phyloP scores from a whole-genome alignment of 2,329 filamentous ascomycete species.

The Chaetomium olivaceum region DNA sequence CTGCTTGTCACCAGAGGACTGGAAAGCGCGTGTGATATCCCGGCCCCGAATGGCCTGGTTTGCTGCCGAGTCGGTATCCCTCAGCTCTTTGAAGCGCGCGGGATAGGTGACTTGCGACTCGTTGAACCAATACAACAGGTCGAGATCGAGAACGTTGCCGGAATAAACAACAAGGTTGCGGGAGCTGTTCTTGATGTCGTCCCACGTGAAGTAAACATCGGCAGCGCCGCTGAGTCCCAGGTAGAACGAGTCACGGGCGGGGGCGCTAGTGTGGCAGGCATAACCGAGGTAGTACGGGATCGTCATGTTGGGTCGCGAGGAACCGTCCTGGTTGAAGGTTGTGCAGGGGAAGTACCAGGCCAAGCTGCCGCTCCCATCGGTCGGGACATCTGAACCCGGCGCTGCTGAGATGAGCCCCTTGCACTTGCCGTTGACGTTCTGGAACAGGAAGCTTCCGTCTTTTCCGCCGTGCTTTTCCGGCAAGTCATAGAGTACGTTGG shows the following conservation, averaged over 20 bases:
- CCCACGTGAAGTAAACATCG: conserved; percentile 95
- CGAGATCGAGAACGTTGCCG: conserved; percentile 85
- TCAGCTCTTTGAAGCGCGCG: conserved; percentile 74
- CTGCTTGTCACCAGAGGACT: conserved; percentile 74
- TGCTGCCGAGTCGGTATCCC: conserved; percentile 60
- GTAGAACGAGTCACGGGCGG: conserved; percentile 75
- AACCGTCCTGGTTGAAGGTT: conserved; percentile 91
- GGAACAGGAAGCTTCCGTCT: conserved; percentile 96
- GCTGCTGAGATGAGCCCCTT: conserved; percentile 82
- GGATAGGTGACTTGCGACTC: conserved; percentile 74
- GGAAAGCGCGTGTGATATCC: conserved; percentile 87
- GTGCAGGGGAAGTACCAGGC: conserved; percentile 98
- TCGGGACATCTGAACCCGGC: conserved; percentile 73
- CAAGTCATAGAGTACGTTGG: conserved; percentile 88
- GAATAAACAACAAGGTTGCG: conserved; percentile 95
- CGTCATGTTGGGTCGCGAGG: conserved; percentile 71
- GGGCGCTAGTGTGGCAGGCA: conserved; percentile 77
- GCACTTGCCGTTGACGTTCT: conserved; percentile 97
- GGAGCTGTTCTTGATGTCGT: conserved; percentile 83
- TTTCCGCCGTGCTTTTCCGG: conserved; percentile 78
- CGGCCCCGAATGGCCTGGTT: conserved; percentile 72
- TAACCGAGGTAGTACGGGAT: conserved; percentile 79
- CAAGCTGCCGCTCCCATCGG: conserved; percentile 69
- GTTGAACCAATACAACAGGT: conserved; percentile 90
- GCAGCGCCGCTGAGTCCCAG: conserved; percentile 64